Base-by-base conservation (phyloP, 257 asterid species). In the Solanum sejunctum region DNA sequence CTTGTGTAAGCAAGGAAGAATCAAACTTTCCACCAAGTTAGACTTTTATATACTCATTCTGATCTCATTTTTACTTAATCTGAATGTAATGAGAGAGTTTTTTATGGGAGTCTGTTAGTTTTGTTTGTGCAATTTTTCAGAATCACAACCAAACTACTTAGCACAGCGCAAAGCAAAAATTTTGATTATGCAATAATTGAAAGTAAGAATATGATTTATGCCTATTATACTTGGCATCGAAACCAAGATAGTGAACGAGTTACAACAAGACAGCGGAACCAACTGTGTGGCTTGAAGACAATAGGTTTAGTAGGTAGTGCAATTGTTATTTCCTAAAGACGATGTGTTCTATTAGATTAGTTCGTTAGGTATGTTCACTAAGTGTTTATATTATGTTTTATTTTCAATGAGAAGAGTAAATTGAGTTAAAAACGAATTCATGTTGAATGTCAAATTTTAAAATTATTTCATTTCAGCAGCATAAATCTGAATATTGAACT, bases 111-210 rank as follows among this genome's bases (percentile, higher is more conserved):
- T 10, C 55, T 39, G 13, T 5, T 11, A 18, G 21, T 70, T 75
- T 67, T 23, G 21, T 83, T 28, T 41, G 0, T 86, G 90, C 91
- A 93, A 93, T 85, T 87, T 82, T 69, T 55, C 71, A 7, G 87
- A 88, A 2, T 92, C 93, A 75, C 94, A 92, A n/a, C 94, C 97
- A 1, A 83, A 88, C 54, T 90, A 91, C 81, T 93, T 93, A 16
- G 95, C 93, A 3, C 91, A 52, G n/a, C 86, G 94, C 0, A 93
- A 93, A 64, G 93, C 93, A 41, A 92, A n/a, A n/a, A 95, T 85
- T 93, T 88, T 55, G 94, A 95, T 1, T 93, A 92, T 49, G 94
- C 92, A 12, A 60, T 90, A 45, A n/a, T 92, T n/a, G 94, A 92
- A 55, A 64, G 91, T 52, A 91, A 90, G 90, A 93, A 93, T 80